Conservation (phyloP, 202 grass and related monocot species). For the Schoenoplectus triqueter region DNA sequence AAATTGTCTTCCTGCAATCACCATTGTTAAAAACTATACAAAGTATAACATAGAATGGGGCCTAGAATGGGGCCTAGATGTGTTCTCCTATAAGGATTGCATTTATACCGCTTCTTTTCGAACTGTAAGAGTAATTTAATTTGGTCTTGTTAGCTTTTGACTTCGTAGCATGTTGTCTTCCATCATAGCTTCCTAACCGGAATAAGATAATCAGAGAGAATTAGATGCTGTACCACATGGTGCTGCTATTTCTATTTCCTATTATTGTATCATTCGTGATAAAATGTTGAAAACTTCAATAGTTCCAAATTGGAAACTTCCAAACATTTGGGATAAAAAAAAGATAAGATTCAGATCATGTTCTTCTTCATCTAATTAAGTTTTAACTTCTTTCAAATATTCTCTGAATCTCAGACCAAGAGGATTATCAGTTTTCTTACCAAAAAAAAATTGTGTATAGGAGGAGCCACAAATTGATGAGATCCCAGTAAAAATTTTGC, state of each 20-base stretch:
- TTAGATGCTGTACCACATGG: not conserved
- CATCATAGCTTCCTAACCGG: not conserved
- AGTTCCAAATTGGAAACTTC: not conserved
- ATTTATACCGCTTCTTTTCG: not conserved
- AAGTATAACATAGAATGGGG: no score
- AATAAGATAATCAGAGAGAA: not conserved
- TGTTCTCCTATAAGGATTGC: no score
- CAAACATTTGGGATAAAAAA: not conserved
- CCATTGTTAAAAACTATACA: no score
- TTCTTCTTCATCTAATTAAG: not conserved
- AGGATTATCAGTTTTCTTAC: not conserved
- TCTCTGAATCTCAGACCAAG: not conserved
- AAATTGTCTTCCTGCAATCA: no score
- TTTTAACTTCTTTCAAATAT: not conserved
- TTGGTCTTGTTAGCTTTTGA: not conserved
- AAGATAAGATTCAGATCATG: not conserved
- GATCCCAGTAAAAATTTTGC: conserved; percentile 52
- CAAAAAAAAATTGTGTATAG: conserved; percentile 2
- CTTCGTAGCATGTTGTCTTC: not conserved
- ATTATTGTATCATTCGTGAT: not conserved
- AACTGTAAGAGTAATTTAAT: not conserved
- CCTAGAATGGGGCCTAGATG: no score
- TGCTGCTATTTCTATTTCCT: not conserved
- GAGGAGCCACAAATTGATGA: not conserved
- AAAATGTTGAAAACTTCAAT: not conserved